Evolutionary conservation across 345 rosid species (phyloP).

Genomic region (Heritiera littoralis): DNA sequence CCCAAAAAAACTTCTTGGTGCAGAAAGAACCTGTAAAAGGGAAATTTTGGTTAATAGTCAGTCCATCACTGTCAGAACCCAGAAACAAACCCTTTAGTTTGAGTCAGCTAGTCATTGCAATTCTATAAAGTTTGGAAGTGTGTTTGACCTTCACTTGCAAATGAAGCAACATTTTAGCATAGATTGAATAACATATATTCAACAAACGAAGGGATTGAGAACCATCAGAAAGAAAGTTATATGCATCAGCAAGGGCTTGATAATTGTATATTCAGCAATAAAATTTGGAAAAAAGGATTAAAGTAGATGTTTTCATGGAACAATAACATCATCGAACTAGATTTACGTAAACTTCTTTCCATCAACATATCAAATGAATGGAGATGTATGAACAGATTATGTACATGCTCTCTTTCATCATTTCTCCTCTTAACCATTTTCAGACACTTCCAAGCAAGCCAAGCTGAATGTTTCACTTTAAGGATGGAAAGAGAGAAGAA

Average conservation of each 20-base stretch:
- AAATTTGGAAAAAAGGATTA: neutral
- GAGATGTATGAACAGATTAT: neutral
- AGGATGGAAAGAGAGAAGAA: too few species aligned
- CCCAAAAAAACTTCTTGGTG: conserved; percentile 94
- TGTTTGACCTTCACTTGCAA: neutral
- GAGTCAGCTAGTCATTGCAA: neutral
- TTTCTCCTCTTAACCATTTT: neutral
- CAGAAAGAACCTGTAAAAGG: conserved; percentile 42
- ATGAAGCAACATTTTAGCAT: neutral
- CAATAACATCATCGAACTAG: neutral
- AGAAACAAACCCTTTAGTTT: neutral
- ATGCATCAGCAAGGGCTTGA: neutral
- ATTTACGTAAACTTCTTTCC: neutral
- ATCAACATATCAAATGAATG: neutral
- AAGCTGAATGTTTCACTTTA: neutral
- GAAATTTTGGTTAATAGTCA: neutral
- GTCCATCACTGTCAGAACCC: neutral
- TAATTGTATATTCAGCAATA: neutral
- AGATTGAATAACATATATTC: neutral
- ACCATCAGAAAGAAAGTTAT: neutral
- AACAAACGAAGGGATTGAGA: neutral
- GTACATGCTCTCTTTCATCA: neutral
- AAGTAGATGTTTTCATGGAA: neutral
- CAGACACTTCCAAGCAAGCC: conserved; percentile 2
- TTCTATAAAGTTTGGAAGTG: neutral